Evolutionary conservation across 306 rosid species (phyloP), one percentile per base, ranked within the genome.

Genomic region (Prinsepia uniflora): DNA sequence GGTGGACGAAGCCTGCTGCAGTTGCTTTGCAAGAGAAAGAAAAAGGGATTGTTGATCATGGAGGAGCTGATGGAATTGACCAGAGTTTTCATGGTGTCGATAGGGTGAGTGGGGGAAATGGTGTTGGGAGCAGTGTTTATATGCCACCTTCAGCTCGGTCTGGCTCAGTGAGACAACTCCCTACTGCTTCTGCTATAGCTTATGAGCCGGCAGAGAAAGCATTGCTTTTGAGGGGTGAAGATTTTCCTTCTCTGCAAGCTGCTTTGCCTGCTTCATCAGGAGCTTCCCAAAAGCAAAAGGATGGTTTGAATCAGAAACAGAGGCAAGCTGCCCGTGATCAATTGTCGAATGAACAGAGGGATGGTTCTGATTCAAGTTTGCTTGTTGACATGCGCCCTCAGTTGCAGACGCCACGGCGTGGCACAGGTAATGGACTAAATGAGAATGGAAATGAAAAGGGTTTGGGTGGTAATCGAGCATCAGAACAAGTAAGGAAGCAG

Each of bases 211-310:
- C 30, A 44, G 88, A 81, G 78, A 85, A 67, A 76, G 84, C 75
- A 2, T 75, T 88, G 1, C 89, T 88, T 44, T 74, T 94, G 71
- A 88, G 97, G 81, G 96, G 98, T 2, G 98, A 94, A 80, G 98
- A 94, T 78, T 94, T 94, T 67, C 98, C 98, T 41, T 94, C 98
- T 3, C 67, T 94, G 79, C 79, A 85, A 73, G 97, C 98, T 48
- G 84, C 96, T 24, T 72, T 90, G 70, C 86, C 95, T 45, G 79
- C 94, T 22, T 70, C 75, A 4, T 36, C 80, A 6, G 85, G 78
- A 36, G 70, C 84, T 58, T 73, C 81, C 41, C 94, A 86, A 82
- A 90, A 86, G 86, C 83, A 75, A 44, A 87, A 79, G 76, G 97
- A 94, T 49, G 83, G 73, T 59, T 65, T 45, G 72, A 86, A 64